phyloP scores from a whole-genome alignment of 768 basidiomycete species.

The Macrolepiota dolichaula region DNA sequence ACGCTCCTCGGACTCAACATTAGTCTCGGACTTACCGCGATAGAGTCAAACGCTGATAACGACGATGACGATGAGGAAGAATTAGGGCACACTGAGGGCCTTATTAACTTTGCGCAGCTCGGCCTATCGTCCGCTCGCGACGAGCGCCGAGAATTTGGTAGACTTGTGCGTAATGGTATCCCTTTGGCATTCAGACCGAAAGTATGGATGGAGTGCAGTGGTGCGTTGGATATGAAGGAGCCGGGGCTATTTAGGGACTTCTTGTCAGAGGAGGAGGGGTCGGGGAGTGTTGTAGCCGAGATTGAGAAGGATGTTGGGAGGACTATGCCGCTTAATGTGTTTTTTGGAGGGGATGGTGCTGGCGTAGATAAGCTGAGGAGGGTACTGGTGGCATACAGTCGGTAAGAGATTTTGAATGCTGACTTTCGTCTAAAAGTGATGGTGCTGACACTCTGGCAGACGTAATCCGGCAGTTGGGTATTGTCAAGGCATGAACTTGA shows the following conservation, averaged over 20 bases:
- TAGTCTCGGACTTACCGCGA: neutral
- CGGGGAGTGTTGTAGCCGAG: conserved; percentile 58
- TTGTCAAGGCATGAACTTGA: conserved; percentile 93
- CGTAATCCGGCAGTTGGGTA: conserved; percentile 93
- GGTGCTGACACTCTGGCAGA: conserved; percentile 37
- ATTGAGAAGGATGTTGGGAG: conserved; percentile 95
- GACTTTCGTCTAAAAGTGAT: neutral
- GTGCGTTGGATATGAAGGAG: conserved; percentile 87
- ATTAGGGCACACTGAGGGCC: conserved; percentile 73
- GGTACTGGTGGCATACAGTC: conserved; percentile 88
- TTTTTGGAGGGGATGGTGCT: conserved; percentile 95
- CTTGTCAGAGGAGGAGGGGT: conserved; percentile 50
- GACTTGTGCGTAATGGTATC: conserved; percentile 80
- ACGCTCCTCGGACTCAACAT: conserved; percentile 65
- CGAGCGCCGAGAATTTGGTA: conserved; percentile 76
- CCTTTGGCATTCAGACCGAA: conserved; percentile 86
- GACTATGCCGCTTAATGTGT: conserved; percentile 93
- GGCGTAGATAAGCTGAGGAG: conserved; percentile 90
- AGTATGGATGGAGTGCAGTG: conserved; percentile 92
- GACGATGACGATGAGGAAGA: conserved; percentile 72
- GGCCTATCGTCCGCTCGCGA: conserved; percentile 74
- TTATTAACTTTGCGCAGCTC: conserved; percentile 90
- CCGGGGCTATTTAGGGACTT: conserved; percentile 84
- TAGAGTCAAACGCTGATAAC: conserved; percentile 13
- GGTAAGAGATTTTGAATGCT: conserved; percentile 46